Conservation (phyloP, 768 basidiomycete species). For the Tulasnella sp. region DNA sequence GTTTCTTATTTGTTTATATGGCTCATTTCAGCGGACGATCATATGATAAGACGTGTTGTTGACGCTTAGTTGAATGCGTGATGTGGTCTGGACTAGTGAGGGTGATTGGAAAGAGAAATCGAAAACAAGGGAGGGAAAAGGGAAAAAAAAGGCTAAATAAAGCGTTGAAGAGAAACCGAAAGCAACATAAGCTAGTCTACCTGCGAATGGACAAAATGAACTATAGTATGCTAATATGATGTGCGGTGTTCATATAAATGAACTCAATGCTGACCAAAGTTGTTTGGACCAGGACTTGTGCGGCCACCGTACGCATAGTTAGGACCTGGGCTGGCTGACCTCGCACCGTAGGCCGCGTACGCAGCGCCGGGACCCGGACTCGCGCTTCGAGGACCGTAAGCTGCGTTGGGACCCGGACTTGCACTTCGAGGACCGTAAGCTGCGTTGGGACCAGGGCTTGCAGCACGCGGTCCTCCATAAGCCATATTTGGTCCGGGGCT, state of each 20-base stretch:
- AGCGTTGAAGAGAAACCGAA: too few species aligned
- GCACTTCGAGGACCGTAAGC: slow-evolving; percentile 23
- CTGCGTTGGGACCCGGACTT: slow-evolving; percentile 31
- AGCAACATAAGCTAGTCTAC: too few species aligned
- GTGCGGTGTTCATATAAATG: not conserved
- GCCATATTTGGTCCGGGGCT: slow-evolving; percentile 23
- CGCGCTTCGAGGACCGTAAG: slow-evolving; percentile 23
- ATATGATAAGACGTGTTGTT: not conserved
- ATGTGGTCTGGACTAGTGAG: not conserved
- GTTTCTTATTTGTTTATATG: slow-evolving; percentile 1
- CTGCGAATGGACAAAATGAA: too few species aligned
- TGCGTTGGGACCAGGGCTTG: slow-evolving; percentile 33
- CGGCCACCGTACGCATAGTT: slow-evolving; percentile 37
- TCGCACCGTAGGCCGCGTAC: not conserved
- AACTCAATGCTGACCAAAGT: not conserved
- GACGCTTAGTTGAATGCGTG: not conserved
- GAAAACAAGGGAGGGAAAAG: not conserved
- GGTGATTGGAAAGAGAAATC: not conserved
- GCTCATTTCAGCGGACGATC: not conserved
- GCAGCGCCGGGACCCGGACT: slow-evolving; percentile 19
- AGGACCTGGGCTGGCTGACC: slow-evolving; percentile 40
- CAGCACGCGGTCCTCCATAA: slow-evolving; percentile 23
- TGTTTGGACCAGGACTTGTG: not conserved
- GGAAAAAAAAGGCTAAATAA: too few species aligned
- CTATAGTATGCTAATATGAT: not conserved